phyloP scores from a whole-genome alignment of 176 grass and related monocot species.

The Musa schizocarpa region DNA sequence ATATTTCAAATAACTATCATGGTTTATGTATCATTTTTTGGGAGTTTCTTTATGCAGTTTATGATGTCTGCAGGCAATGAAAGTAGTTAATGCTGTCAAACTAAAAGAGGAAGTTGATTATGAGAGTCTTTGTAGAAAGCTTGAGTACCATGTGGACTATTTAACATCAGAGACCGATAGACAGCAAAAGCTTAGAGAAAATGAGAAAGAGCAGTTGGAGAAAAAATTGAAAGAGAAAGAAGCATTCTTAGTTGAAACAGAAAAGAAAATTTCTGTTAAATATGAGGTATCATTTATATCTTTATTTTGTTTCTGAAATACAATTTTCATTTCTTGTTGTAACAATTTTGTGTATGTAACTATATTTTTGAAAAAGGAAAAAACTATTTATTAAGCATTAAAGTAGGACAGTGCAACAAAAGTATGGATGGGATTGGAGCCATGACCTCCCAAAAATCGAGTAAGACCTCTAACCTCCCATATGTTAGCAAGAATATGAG shows the following conservation, averaged over 20 bases:
- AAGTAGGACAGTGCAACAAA: no score
- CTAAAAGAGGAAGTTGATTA: conserved; percentile 96
- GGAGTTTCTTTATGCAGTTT: conserved; percentile 15
- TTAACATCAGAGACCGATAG: conserved; percentile 93
- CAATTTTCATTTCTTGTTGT: neutral
- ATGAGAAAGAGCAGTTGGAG: conserved; percentile 58
- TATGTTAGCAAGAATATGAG: no score
- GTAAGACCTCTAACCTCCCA: no score
- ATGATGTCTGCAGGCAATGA: conserved; percentile 77
- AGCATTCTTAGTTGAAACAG: conserved; percentile 43
- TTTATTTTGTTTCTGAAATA: neutral
- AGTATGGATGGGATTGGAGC: no score
- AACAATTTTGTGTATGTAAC: neutral
- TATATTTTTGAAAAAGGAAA: no score
- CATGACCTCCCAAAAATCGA: no score
- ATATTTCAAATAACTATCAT: conserved; percentile 1
- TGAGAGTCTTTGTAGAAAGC: conserved; percentile 69
- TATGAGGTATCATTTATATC: conserved; percentile 49
- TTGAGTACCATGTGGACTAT: conserved; percentile 71
- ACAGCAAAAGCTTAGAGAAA: conserved; percentile 55
- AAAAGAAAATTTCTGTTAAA: conserved; percentile 31
- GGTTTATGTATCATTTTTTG: neutral
- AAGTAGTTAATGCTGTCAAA: conserved; percentile 78
- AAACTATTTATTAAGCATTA: no score
- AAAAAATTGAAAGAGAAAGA: conserved; percentile 55